Evolutionary conservation across 2,329 filamentous ascomycete genomes (phyloP), one percentile per base, ranked within the genome.

Genomic region (Diaporthe amygdali): DNA sequence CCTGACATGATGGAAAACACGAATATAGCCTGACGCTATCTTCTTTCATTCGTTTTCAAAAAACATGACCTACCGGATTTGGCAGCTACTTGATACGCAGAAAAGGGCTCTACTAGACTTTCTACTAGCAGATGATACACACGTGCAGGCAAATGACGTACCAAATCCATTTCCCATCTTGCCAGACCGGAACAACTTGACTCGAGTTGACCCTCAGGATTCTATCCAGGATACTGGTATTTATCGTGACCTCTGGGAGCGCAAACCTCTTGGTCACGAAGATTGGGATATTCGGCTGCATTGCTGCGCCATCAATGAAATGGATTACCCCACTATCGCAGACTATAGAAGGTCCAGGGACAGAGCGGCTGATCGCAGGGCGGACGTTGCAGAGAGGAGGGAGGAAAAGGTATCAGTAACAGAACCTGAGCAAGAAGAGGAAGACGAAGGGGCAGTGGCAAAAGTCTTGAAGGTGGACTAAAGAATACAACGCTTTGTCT

Each of bases 201-300:
- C 64, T 8, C 75, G 77, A 10, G 71, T 79, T 14, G 78, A 80
- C 30, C 76, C 77, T 0, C 76, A 79, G 34, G 76, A 78, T 30
- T 70, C 72, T 0, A 74, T 77, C 15, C 25, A 56, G 1, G 52
- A 59, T 0, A 78, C 75, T 1, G 76, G 75, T 1, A 74, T 80
- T 1, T 80, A 78, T 63, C 74, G 78, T 8, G 75, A 79, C 55
- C 47, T 44, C 12, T 80, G 78, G 78, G 78, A 80, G 63, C 73
- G 78, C 25, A 74, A 56, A 55, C 70, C 66, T 6, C 69, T 73
- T 17, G 20, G 34, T 0, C 30, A 34, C 7, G 9, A 47, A 5
- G 30, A 17, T 2, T 17, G 17, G 7, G 71, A 72, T 37, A 30
- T 10, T 17, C 56, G 71, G 17, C 37, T n/a, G 14, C 22, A 41